These are phyloP conservation scores for Trebouxia sp. DNA, from an alignment of 139 green algal species.

Conservation along the genomic window DNA sequence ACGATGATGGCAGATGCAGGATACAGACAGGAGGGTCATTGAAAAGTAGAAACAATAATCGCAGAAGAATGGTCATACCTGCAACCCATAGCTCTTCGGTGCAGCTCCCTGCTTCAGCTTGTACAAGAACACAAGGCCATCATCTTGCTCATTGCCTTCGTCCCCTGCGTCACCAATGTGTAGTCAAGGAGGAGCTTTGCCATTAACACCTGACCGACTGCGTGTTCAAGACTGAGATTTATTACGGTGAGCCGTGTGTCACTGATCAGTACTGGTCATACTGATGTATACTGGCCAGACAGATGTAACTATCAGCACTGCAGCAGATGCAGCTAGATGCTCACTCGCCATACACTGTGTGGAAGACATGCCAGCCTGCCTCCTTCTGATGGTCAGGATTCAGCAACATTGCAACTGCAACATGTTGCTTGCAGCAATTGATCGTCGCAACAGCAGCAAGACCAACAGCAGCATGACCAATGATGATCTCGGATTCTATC, in stretches of 20 bases:
- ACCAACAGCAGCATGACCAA: no score
- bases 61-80: neutral
- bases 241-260: neutral
- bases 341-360: neutral
- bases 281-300: no score
- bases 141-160: neutral
- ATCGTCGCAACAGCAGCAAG: no score
- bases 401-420: no score
- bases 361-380: no score
- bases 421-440: no score
- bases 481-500: no score
- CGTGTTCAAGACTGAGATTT: no score
- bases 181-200: no score
- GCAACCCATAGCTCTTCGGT: constrained; percentile 23
- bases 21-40: neutral
- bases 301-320: neutral
- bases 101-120: constrained; percentile 7
- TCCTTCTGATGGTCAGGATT: no score
- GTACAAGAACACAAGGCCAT: constrained; percentile 24
- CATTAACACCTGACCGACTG: no score
- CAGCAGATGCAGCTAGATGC: neutral
- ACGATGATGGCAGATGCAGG: neutral
- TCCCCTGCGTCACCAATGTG: neutral
- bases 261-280: neutral
- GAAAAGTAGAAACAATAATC: neutral